phyloP scores from a whole-genome alignment of 2,329 filamentous ascomycete species.

The Stylonectria norvegica region DNA sequence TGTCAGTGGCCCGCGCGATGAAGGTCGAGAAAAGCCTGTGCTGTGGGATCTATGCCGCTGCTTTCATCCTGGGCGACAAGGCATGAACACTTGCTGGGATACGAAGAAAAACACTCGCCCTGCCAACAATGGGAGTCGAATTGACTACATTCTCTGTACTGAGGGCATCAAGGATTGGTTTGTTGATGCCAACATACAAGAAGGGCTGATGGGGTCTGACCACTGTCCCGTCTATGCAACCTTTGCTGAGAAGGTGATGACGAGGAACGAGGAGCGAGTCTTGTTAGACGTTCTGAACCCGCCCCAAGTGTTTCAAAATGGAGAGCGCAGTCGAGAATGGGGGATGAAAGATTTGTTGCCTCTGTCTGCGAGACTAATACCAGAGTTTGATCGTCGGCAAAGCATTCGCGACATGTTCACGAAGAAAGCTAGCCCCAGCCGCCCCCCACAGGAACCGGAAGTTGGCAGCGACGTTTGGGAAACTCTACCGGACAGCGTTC shows the following conservation, averaged over 20 bases:
- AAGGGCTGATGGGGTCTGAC: constrained; percentile 90
- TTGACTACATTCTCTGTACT: constrained; percentile 89
- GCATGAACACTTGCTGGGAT: constrained; percentile 99
- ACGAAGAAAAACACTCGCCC: constrained; percentile 93
- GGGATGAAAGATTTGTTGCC: constrained; percentile 63
- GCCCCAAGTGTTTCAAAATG: constrained; percentile 64
- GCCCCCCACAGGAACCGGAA: constrained; percentile 5
- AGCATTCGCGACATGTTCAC: constrained; percentile 94
- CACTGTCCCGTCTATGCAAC: constrained; percentile 90
- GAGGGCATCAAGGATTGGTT: constrained; percentile 78
- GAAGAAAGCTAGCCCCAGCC: constrained; percentile 24
- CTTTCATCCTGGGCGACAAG: constrained; percentile 73
- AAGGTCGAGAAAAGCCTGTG: constrained; percentile 65
- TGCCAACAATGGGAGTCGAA: constrained; percentile 86
- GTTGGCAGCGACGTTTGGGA: constrained; percentile 1
- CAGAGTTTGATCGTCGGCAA: constrained; percentile 79
- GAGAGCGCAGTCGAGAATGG: constrained; percentile 65
- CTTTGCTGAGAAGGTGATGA: constrained; percentile 60
- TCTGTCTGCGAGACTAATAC: constrained; percentile 76
- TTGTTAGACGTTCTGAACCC: constrained; percentile 77
- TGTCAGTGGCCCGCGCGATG: constrained; percentile 63
- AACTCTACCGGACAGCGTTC: neutral
- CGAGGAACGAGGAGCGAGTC: constrained; percentile 47
- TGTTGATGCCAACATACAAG: constrained; percentile 78
- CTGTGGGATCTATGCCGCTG: constrained; percentile 80